Conservation (phyloP, 139 green algal genomes). For the Chlorella ohadii region DNA sequence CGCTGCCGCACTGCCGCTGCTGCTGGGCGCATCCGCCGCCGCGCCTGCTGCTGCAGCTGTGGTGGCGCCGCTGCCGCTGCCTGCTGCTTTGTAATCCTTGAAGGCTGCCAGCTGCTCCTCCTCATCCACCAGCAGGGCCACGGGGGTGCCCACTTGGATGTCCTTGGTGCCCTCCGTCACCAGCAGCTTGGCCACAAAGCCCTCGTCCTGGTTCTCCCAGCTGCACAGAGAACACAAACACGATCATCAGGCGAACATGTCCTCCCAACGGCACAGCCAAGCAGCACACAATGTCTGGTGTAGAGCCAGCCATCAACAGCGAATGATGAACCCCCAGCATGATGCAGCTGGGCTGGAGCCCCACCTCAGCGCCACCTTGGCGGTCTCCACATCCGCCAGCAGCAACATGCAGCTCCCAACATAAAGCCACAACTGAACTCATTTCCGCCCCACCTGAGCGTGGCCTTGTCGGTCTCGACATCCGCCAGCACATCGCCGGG, state of each 20-base stretch:
- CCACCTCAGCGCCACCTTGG: too few species aligned
- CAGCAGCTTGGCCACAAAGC: conserved; percentile 82
- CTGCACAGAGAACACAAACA: neutral
- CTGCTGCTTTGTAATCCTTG: conserved; percentile 55
- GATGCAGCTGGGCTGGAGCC: too few species aligned
- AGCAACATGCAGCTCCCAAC: neutral
- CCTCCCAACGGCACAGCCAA: too few species aligned
- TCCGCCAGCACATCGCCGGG: conserved; percentile 88
- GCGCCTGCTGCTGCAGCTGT: neutral
- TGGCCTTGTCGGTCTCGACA: conserved; percentile 96
- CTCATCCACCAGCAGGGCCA: conserved; percentile 92
- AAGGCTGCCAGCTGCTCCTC: conserved; percentile 71
- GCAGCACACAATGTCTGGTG: neutral
- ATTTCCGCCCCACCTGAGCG: conserved; percentile 44
- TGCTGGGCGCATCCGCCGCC: neutral
- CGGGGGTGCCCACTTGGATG: conserved; percentile 68
- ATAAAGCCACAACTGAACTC: neutral
- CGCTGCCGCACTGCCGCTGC: neutral
- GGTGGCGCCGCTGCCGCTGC: neutral
- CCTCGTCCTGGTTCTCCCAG: conserved; percentile 76
- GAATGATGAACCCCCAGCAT: too few species aligned
- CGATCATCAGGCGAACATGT: too few species aligned
- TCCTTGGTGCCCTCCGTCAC: conserved; percentile 70
- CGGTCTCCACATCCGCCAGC: too few species aligned
- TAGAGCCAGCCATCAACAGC: too few species aligned